Conservation (phyloP, 768 basidiomycete genomes). For the Asterophora lycoperdoides region DNA sequence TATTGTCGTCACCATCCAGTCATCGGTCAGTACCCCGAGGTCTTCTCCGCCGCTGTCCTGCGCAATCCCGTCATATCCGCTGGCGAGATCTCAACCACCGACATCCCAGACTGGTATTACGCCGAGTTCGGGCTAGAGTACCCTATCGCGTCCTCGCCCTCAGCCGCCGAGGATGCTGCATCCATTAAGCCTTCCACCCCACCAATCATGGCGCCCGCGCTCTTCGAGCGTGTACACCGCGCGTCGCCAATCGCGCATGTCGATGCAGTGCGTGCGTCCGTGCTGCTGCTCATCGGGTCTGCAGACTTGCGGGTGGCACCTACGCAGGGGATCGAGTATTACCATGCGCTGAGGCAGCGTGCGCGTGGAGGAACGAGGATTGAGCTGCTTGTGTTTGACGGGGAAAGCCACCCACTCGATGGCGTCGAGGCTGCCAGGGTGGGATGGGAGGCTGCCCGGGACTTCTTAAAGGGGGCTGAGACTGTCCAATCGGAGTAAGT, state of each 20-base stretch:
- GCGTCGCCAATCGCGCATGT: constrained; percentile 57
- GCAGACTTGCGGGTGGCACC: constrained; percentile 61
- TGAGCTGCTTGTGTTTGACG: constrained; percentile 58
- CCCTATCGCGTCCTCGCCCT: constrained; percentile 32
- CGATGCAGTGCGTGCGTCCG: constrained; percentile 45
- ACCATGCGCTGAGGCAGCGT: constrained; percentile 57
- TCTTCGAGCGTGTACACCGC: constrained; percentile 39
- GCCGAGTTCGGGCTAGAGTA: constrained; percentile 43
- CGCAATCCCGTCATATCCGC: constrained; percentile 69
- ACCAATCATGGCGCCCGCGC: constrained; percentile 41
- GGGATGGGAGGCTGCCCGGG: constrained; percentile 45
- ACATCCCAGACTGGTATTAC: constrained; percentile 71
- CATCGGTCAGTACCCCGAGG: constrained; percentile 55
- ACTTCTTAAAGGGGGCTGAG: constrained; percentile 39
- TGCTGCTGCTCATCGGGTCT: constrained; percentile 56
- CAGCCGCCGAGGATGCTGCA: constrained; percentile 5
- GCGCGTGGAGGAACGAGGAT: constrained; percentile 24
- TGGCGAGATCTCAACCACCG: constrained; percentile 50
- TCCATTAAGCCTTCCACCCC: constrained; percentile 8
- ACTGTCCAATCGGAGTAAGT: background rate
- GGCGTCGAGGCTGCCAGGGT: constrained; percentile 58
- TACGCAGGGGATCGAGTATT: constrained; percentile 57
- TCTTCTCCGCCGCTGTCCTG: constrained; percentile 58
- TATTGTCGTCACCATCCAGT: constrained; percentile 33
- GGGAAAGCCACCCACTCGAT: constrained; percentile 60